Evolutionary conservation across 257 asterid genomes (phyloP), one percentile per base, ranked within the genome.

Genomic region (Scutellaria barbata): DNA sequence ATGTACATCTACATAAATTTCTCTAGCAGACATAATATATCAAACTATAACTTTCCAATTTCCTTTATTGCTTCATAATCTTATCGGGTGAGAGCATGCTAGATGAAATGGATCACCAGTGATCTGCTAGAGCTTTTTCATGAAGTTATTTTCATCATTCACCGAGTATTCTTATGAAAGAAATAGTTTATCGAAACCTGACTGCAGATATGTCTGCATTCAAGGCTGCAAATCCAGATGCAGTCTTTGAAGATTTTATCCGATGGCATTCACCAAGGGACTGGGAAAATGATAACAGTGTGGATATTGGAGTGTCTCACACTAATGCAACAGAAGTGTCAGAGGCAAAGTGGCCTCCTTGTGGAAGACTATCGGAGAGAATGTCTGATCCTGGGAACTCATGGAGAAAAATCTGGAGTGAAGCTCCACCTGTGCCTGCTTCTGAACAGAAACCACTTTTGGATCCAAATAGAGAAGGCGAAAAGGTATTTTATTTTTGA

Each of bases 231-330:
- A 95, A 95, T 81, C 97, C 92, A 7, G 92, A 85, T 79, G 95
- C 97, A 53, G 88, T 88, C 72, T 95, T 95, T 56, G 98, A 95
- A 89, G 99, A 95, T 81, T 95, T 92, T 76, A 95, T 92, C 63
- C 86, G 99, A 63, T 89, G 99, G 99, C 96, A 92, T 83, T 95
- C 99, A 68, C 99, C 98, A 35, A 82, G 92, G 82, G 99, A 94
- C 74, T 94, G 98, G 99, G 99, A 94, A 77, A 77, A 68, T 47
- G 88, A 81, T 73, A 80, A 54, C 17, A 73, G 41, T 66, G 71
- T 71, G 68, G 84, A 67, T 59, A 69, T 11, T 47, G 88, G 78
- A 65, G 71, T 33, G 25, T 84, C 92, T 76, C 81, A 71, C 47
- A 66, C 59, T 43, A 79, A 58, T 71, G 42, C 71, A 41, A 51